These are phyloP conservation scores for Acer negundo DNA, from an alignment of 345 rosid species.

Conservation along the genomic window DNA sequence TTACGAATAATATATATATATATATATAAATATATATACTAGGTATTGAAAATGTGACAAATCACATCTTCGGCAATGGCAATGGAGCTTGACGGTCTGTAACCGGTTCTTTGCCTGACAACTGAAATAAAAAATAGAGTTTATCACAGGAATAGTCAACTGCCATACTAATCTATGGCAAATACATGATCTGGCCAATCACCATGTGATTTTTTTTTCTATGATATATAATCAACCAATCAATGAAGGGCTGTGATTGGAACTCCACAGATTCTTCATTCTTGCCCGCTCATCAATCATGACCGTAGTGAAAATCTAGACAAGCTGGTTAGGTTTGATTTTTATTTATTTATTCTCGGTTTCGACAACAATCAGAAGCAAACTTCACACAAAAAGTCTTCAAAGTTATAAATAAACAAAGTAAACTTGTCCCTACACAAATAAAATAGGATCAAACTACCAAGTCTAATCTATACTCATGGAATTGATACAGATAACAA, in stretches of 20 bases:
- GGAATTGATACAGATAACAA: neutral
- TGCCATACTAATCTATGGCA: neutral
- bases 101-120: too few relatives aligned
- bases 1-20: too few relatives aligned
- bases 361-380: neutral
- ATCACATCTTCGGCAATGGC: too few relatives aligned
- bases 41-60: too few relatives aligned
- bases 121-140: too few relatives aligned
- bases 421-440: neutral
- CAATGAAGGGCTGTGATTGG: neutral
- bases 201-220: neutral
- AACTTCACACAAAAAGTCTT: neutral
- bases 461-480: too few relatives aligned
- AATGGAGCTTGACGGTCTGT: too few relatives aligned
- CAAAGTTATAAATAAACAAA: neutral
- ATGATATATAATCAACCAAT: neutral
- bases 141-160: too few relatives aligned
- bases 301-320: neutral
- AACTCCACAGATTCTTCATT: neutral
- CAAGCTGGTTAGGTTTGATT: neutral
- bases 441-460: neutral
- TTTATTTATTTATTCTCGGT: too few relatives aligned
- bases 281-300: neutral
- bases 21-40: too few relatives aligned
- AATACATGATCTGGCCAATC: neutral